Evolutionary conservation across 495 filamentous ascomycete genomes (phyloP).

Genomic region (Recurvomyces mirabilis): DNA sequence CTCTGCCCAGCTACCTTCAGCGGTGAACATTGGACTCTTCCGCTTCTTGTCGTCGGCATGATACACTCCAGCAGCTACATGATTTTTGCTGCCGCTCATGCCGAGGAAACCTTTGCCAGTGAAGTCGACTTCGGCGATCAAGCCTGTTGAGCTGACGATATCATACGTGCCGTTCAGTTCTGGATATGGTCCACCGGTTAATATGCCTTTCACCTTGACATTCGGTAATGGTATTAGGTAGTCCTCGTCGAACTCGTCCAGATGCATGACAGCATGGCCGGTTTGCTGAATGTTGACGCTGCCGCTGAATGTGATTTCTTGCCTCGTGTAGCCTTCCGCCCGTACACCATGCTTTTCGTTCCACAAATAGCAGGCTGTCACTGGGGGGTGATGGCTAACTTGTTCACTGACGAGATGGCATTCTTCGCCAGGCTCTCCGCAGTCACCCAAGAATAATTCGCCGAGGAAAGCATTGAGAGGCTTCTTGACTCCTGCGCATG

Average conservation of each 20-base stretch:
- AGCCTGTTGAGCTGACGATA: conserved; percentile 30
- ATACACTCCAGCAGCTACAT: conserved; percentile 14
- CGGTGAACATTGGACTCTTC: conserved; percentile 26
- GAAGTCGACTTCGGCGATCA: conserved; percentile 32
- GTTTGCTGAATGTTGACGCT: conserved; percentile 27
- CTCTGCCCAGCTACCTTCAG: conserved; percentile 33
- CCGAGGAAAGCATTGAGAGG: conserved; percentile 29
- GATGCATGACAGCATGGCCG: conserved; percentile 29
- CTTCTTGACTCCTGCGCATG: conserved; percentile 29
- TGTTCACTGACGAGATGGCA: conserved; percentile 25
- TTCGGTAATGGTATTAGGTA: conserved; percentile 40
- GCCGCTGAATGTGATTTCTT: conserved; percentile 28
- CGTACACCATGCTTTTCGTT: conserved; percentile 23
- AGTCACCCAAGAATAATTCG: conserved; percentile 24
- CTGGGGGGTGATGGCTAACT: conserved; percentile 27
- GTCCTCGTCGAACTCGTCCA: conserved; percentile 40
- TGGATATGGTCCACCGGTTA: conserved; percentile 35
- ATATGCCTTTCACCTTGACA: conserved; percentile 35
- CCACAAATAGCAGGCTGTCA: conserved; percentile 28
- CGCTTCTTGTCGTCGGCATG: conserved; percentile 13
- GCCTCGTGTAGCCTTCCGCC: conserved; percentile 25
- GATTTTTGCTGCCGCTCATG: conserved; percentile 29
- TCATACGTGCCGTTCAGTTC: conserved; percentile 28
- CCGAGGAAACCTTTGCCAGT: conserved; percentile 28
- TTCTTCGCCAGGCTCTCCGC: conserved; percentile 12